Percentiles rank a stretch among this genome's conserved stretches.
Evolutionary conservation across 805 yeast genomes (phyloP).

Genomic region (Candida nonsorbophila): DNA sequence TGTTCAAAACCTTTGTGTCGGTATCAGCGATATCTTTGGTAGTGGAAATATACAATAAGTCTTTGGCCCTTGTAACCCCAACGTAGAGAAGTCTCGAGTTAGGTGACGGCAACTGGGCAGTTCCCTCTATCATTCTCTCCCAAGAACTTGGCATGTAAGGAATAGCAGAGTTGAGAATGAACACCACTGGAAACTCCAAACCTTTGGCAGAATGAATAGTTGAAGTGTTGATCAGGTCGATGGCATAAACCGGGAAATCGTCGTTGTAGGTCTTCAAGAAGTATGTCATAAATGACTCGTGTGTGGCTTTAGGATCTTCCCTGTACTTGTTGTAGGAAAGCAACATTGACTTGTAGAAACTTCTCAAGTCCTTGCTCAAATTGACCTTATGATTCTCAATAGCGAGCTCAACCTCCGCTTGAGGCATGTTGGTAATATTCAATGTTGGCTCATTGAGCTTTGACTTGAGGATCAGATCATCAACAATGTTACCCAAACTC

Average conservation of each 20-base stretch:
- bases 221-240: conserved; percentile 45
- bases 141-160: conserved; percentile 7
- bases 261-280: conserved; percentile 39
- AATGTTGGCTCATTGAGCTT: conserved; percentile 18
- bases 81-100: conserved; percentile 51
- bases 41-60: conserved; percentile 34
- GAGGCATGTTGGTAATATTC: conserved; percentile 5
- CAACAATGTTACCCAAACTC: conserved; percentile 24
- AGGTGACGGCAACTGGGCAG: conserved; percentile 8
- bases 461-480: conserved; percentile 23
- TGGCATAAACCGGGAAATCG: conserved; percentile 20
- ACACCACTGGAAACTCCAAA: conserved; percentile 65
- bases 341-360: conserved; percentile 17
- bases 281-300: conserved; percentile 27
- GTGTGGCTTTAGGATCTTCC: conserved; percentile 1
- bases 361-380: conserved; percentile 9
- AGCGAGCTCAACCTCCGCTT: neutral
- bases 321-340: conserved; percentile 10
- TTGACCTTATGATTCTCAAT: conserved; percentile 2
- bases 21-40: conserved; percentile 4
- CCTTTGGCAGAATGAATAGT: conserved; percentile 77
- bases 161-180: conserved; percentile 29
- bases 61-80: conserved; percentile 60
- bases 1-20: conserved; percentile 2
- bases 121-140: conserved; percentile 9